These are phyloP conservation scores for Suillus subalutaceus DNA, from an alignment of 768 basidiomycete genomes.

Conservation along the genomic window DNA sequence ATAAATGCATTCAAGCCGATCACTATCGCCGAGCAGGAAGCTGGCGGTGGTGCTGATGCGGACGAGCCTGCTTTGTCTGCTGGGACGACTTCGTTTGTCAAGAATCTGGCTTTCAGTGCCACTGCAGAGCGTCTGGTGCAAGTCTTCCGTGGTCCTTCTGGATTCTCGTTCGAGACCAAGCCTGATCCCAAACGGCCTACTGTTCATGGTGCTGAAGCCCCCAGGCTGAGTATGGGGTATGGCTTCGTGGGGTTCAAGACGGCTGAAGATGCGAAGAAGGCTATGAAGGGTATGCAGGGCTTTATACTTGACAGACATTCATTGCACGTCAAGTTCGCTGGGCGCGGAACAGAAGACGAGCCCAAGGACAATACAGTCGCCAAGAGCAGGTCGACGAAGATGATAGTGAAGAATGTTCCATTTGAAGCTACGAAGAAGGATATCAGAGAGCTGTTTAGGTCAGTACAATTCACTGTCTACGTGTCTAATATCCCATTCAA, in stretches of 20 bases:
- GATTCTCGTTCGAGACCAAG: constrained; percentile 89
- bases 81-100: constrained; percentile 89
- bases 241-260: constrained; percentile 93
- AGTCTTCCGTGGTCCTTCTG: constrained; percentile 74
- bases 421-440: constrained; percentile 97
- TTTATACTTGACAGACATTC: constrained; percentile 87
- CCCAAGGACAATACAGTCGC: constrained; percentile 38
- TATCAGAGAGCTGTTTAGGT: constrained; percentile 88
- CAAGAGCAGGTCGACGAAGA: constrained; percentile 81
- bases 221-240: constrained; percentile 89
- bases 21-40: constrained; percentile 48
- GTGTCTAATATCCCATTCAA: constrained; percentile 12
- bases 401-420: constrained; percentile 97
- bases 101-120: constrained; percentile 95
- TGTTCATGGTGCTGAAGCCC: constrained; percentile 34
- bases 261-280: constrained; percentile 70
- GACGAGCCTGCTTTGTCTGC: constrained; percentile 50
- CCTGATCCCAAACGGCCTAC: constrained; percentile 75
- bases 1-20: constrained; percentile 34
- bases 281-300: constrained; percentile 76
- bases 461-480: constrained; percentile 31
- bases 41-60: constrained; percentile 36
- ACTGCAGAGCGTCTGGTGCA: constrained; percentile 70
- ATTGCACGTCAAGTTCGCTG: constrained; percentile 83
- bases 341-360: constrained; percentile 68